Conservation (phyloP, 371 early-diverging fungal species). For the Encephalitozoon intestinalis region DNA sequence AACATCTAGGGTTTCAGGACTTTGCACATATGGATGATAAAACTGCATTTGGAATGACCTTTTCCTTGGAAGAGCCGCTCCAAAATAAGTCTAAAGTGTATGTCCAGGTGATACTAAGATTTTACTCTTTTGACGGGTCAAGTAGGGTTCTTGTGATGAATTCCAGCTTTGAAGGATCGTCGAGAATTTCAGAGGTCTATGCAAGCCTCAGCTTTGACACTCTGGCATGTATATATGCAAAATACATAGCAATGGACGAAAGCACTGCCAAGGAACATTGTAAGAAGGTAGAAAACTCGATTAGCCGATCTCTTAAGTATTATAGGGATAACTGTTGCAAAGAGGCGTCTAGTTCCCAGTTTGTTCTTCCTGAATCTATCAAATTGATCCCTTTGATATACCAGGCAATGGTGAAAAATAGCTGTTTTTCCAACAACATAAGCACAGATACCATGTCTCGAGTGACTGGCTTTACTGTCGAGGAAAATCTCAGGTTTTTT, state of each 20-base stretch:
- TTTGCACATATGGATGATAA: slow-evolving; percentile 34
- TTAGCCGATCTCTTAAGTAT: slow-evolving; percentile 40
- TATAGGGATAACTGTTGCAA: slow-evolving; percentile 57
- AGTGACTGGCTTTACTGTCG: slow-evolving; percentile 38
- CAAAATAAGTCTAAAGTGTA: slow-evolving; percentile 37
- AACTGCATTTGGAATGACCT: slow-evolving; percentile 40
- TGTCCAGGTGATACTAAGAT: slow-evolving; percentile 54
- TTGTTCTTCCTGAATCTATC: slow-evolving; percentile 59
- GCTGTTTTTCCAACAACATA: slow-evolving; percentile 16
- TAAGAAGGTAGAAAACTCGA: slow-evolving; percentile 44
- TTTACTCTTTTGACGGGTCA: slow-evolving; percentile 43
- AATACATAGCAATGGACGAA: slow-evolving; percentile 45
- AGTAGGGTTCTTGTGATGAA: slow-evolving; percentile 48
- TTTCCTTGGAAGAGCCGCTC: slow-evolving; percentile 26
- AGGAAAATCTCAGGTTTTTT: slow-evolving; percentile 55
- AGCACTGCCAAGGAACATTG: slow-evolving; percentile 31
- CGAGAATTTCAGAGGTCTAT: slow-evolving; percentile 39
- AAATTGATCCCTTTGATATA: slow-evolving; percentile 58
- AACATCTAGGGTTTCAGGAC: background rate
- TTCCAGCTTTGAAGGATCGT: slow-evolving; percentile 31
- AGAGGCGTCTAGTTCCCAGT: slow-evolving; percentile 48
- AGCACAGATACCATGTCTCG: background rate
- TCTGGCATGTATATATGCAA: slow-evolving; percentile 52
- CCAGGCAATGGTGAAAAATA: slow-evolving; percentile 53
- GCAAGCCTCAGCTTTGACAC: slow-evolving; percentile 53